Conservation (phyloP, 2,329 filamentous ascomycete genomes). For the Phyllosticta paracitricarpa region DNA sequence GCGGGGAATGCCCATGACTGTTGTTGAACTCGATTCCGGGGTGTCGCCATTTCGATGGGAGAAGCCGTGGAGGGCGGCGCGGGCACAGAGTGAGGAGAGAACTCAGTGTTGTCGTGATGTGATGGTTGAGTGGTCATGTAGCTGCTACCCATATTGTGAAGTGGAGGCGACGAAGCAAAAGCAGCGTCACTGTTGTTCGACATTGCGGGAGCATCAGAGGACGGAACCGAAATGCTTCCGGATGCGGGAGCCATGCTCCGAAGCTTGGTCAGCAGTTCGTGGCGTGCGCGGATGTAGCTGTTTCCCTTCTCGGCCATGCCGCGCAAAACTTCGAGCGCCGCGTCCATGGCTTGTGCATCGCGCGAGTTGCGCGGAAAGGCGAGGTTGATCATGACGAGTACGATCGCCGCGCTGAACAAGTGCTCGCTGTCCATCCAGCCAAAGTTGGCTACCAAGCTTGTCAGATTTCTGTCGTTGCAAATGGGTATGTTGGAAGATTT, state of each 20-base stretch:
- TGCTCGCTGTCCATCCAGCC: slow-evolving; percentile 50
- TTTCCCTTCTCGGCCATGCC: slow-evolving; percentile 46
- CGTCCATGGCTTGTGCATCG: slow-evolving; percentile 37
- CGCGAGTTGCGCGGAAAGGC: slow-evolving; percentile 39
- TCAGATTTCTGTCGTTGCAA: too few species aligned
- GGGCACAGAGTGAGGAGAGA: not conserved
- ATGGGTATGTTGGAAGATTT: not conserved
- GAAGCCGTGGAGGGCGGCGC: not conserved
- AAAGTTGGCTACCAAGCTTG: slow-evolving; percentile 34
- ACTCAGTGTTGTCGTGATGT: not conserved
- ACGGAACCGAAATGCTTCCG: not conserved
- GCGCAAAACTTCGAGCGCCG: slow-evolving; percentile 36
- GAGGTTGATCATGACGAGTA: slow-evolving; percentile 46
- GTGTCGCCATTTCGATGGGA: not conserved
- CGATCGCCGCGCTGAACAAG: slow-evolving; percentile 43
- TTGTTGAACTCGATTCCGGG: not conserved
- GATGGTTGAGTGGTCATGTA: not conserved
- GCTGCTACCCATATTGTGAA: not conserved
- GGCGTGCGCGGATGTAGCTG: slow-evolving; percentile 36
- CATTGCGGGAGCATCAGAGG: not conserved
- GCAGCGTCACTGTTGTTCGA: not conserved
- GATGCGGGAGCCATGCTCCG: slow-evolving; percentile 13
- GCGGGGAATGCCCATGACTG: not conserved
- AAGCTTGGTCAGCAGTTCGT: slow-evolving; percentile 30
- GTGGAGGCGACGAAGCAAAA: not conserved